phyloP scores from a whole-genome alignment of 768 basidiomycete genomes.

The Wakefieldia striispora region DNA sequence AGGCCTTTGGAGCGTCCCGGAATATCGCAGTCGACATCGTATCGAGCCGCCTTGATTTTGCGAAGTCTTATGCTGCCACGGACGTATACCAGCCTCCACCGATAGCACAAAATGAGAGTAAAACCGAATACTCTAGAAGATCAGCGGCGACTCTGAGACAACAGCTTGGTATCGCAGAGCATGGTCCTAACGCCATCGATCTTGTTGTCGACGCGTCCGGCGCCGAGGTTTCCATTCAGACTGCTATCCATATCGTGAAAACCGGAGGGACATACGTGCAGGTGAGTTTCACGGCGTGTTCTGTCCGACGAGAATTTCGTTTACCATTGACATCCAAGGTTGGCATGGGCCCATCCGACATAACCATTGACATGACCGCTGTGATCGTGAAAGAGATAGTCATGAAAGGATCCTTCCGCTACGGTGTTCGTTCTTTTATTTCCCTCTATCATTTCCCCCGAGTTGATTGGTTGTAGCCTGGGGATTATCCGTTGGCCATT shows the following conservation, averaged over 20 bases:
- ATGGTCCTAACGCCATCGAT: slow-evolving; percentile 73
- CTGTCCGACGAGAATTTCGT: background rate
- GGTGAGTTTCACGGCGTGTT: slow-evolving; percentile 31
- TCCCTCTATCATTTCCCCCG: background rate
- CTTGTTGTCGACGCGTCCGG: slow-evolving; percentile 91
- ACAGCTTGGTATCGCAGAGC: slow-evolving; percentile 63
- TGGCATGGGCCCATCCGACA: slow-evolving; percentile 81
- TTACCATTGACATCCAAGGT: slow-evolving; percentile 45
- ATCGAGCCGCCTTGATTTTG: slow-evolving; percentile 77
- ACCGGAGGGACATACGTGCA: slow-evolving; percentile 75
- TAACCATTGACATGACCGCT: slow-evolving; percentile 68
- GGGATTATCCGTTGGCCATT: slow-evolving; percentile 84
- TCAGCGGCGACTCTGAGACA: slow-evolving; percentile 66
- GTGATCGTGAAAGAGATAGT: slow-evolving; percentile 76
- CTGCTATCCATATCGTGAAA: slow-evolving; percentile 72
- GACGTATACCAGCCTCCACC: slow-evolving; percentile 66
- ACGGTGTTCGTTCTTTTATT: slow-evolving; percentile 50
- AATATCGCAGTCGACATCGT: slow-evolving; percentile 85
- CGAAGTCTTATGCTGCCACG: slow-evolving; percentile 80
- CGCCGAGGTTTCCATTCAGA: slow-evolving; percentile 90
- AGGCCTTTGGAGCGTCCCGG: slow-evolving; percentile 82
- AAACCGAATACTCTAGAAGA: slow-evolving; percentile 67
- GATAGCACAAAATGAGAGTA: slow-evolving; percentile 60
- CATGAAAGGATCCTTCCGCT: slow-evolving; percentile 92
- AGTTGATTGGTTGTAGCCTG: slow-evolving; percentile 48